These are phyloP conservation scores for Isoetes taiwanensis DNA, from an alignment of 75 land plant genomes.

Conservation along the genomic window DNA sequence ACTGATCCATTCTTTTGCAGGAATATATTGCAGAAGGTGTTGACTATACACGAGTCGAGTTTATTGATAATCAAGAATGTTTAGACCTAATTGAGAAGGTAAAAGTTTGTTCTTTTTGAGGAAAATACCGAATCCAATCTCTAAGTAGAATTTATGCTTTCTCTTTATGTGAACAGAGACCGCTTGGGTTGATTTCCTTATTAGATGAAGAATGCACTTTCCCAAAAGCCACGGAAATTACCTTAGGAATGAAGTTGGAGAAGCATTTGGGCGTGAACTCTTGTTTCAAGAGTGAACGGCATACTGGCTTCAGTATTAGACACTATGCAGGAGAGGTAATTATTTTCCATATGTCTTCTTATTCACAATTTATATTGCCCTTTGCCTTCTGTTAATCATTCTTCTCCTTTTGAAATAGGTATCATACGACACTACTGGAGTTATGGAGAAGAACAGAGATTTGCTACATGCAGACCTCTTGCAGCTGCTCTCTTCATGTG, in stretches of 20 bases:
- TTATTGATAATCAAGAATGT: slow-evolving; percentile 81
- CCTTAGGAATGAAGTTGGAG: slow-evolving; percentile 76
- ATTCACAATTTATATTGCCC: too few species aligned
- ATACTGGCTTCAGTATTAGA: slow-evolving; percentile 45
- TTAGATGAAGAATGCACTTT: slow-evolving; percentile 88
- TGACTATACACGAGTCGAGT: slow-evolving; percentile 81
- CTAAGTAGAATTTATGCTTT: too few species aligned
- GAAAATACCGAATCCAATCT: too few species aligned
- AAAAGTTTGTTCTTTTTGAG: background rate
- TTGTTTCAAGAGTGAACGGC: slow-evolving; percentile 64
- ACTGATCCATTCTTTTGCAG: slow-evolving; percentile 22
- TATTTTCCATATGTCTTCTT: background rate
- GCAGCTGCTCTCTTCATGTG: slow-evolving; percentile 61
- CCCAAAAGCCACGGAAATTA: slow-evolving; percentile 69
- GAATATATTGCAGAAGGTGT: slow-evolving; percentile 72
- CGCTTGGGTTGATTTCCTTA: slow-evolving; percentile 62
- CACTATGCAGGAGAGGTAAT: slow-evolving; percentile 97
- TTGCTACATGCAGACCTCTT: slow-evolving; percentile 49
- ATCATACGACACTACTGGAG: slow-evolving; percentile 77
- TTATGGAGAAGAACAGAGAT: slow-evolving; percentile 94
- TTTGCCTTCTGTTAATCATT: too few species aligned
- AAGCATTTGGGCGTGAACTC: slow-evolving; percentile 52
- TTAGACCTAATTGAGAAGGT: slow-evolving; percentile 92
- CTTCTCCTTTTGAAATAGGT: too few species aligned
- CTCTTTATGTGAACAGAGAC: slow-evolving; percentile 57